Percentiles rank a stretch among this genome's conserved stretches.
Evolutionary conservation across 768 basidiomycete species (phyloP).

Genomic region (Boletus huronensis): DNA sequence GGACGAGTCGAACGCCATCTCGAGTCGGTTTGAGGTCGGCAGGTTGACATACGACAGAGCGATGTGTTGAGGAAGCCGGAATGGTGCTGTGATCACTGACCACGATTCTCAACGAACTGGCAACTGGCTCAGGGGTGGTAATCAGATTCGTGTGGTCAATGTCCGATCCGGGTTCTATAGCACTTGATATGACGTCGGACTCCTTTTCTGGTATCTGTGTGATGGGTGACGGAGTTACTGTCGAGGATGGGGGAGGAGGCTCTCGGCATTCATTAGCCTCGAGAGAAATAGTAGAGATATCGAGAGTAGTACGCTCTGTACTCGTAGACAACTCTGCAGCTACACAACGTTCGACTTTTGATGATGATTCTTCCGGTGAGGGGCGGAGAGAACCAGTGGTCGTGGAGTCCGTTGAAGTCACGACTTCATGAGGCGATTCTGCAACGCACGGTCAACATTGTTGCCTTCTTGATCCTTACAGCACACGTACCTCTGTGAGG

Average conservation of each 20-base stretch:
- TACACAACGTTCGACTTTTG: slow-evolving; percentile 3
- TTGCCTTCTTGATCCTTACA: background rate
- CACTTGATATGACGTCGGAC: slow-evolving; percentile 9
- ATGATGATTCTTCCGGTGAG: slow-evolving; percentile 4
- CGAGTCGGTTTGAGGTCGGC: slow-evolving; percentile 38
- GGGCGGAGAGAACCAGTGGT: slow-evolving; percentile 2
- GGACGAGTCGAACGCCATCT: slow-evolving; percentile 62
- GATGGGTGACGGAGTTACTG: slow-evolving; percentile 11
- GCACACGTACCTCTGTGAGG: slow-evolving; percentile 16
- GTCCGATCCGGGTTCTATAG: slow-evolving; percentile 4
- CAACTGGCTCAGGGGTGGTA: slow-evolving; percentile 6
- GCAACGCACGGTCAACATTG: slow-evolving; percentile 10
- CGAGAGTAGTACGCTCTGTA: slow-evolving; percentile 10
- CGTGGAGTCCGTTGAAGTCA: slow-evolving; percentile 6
- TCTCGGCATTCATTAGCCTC: slow-evolving; percentile 4
- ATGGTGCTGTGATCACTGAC: slow-evolving; percentile 27
- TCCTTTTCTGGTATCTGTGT: slow-evolving; percentile 15
- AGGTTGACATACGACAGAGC: slow-evolving; percentile 11
- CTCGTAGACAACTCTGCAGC: slow-evolving; percentile 4
- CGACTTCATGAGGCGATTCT: slow-evolving; percentile 13
- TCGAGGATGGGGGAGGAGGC: slow-evolving; percentile 9
- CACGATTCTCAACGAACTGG: slow-evolving; percentile 25
- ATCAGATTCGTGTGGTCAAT: slow-evolving; percentile 9
- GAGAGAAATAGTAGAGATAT: slow-evolving; percentile 3
- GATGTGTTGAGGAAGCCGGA: slow-evolving; percentile 7